Percentiles rank a stretch among this genome's conserved stretches.
phyloP scores from a whole-genome alignment of 1,139 yeast genomes.

The Meyerozyma guilliermondii region DNA sequence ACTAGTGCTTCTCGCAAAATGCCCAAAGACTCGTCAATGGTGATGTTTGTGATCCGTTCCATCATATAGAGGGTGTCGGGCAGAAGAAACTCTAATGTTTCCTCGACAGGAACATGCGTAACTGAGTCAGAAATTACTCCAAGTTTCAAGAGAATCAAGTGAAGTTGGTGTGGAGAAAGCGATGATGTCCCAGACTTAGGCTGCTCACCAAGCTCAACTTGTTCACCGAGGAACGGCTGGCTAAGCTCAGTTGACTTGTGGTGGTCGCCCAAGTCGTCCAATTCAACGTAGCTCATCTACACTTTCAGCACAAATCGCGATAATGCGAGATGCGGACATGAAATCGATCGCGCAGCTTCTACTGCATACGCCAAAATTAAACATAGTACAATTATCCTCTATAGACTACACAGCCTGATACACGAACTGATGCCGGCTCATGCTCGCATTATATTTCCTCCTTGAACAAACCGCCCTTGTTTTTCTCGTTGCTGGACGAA shows the following conservation, averaged over 20 bases:
- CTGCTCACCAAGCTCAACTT: no score
- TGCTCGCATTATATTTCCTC: conserved; percentile 31
- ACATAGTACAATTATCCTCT: neutral
- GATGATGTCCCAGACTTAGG: conserved; percentile 3
- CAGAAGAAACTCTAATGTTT: conserved; percentile 15
- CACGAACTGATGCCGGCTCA: conserved; percentile 1
- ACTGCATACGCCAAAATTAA: neutral
- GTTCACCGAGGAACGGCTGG: no score
- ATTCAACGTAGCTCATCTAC: neutral
- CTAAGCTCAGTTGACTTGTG: no score
- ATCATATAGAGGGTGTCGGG: conserved; percentile 25
- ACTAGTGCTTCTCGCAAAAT: conserved; percentile 35
- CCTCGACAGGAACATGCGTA: conserved; percentile 8
- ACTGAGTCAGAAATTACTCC: conserved; percentile 29
- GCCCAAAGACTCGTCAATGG: conserved; percentile 21
- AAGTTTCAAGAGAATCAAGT: conserved; percentile 23
- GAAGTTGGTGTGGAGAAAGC: conserved; percentile 20
- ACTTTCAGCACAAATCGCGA: neutral
- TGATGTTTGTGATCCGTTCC: conserved; percentile 19
- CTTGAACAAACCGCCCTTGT: conserved; percentile 37
- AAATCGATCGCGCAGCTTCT: neutral
- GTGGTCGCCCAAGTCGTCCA: neutral
- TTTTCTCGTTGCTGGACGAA: conserved; percentile 19
- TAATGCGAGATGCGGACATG: neutral
- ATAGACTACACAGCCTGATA: conserved; percentile 1